Evolutionary conservation across 768 basidiomycete genomes (phyloP), one percentile per base, ranked within the genome.

Genomic region (Tricholoma hemisulphureum): DNA sequence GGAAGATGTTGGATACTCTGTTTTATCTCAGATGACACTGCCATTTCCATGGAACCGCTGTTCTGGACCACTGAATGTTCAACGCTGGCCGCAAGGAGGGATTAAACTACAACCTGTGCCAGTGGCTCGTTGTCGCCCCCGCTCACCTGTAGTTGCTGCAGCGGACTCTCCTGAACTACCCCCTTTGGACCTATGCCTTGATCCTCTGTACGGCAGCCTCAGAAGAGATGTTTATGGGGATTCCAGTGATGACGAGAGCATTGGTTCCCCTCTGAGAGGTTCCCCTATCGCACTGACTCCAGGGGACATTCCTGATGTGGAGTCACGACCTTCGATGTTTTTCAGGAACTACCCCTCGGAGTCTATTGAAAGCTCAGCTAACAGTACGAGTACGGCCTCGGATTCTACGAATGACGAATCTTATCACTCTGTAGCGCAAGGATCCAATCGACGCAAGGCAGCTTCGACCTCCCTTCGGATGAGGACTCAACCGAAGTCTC

Each of bases 151-250:
- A 21, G 20, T 43, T 23, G 23, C 41, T 10, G 20, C 41, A 11
- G 11, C 21, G 20, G 3, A 41, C 3, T 24, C 23, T 13, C 3
- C 23, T 14, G 20, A 14, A 14, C 24, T 13, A 35, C 8, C 20
- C 34, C 28, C 46, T 18, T 37, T 7, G 26, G 18, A 20, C 34
- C 16, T 4, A 18, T 23, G 10, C n/a, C 37, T 26, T n/a, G 10
- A 37, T 14, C 11, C 31, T 29, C 31, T 61, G 29, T 58, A 59
- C 20, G 49, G 37, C 28, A 34, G 34, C 35, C 57, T 58, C 41
- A 56, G 51, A 28, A 54, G 29, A 37, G 34, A 53, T 13, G 55
- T 57, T 10, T 60, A 60, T 37, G 55, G 51, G 52, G 54, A 56
- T 43, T 46, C 20, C 24, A 54, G 55, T 24, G 58, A 50, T 20